Evolutionary conservation across 169 alveolate genomes (phyloP), one percentile per base, ranked within the genome.

Genomic region (Cryptosporidium felis): DNA sequence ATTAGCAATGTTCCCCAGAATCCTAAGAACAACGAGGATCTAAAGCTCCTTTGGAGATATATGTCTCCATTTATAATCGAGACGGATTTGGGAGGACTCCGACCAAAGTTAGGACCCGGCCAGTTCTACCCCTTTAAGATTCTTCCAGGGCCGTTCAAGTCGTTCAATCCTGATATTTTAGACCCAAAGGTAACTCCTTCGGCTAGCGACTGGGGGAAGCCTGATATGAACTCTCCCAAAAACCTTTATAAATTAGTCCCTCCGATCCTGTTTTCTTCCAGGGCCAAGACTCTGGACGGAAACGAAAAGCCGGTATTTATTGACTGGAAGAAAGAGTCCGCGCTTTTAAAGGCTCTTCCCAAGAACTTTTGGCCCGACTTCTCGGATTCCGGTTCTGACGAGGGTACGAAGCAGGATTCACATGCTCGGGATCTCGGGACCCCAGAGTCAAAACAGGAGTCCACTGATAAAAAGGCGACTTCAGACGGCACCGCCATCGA

Each of bases 121-220:
- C 45, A 74, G 2, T 74, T 53, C 56, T 74, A 74, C 32, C 85
- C 85, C 18, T 74, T 74, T 49, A 74, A 53, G 28, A 74, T 74
- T 10, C 21, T 38, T 3, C 85, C 65, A 38, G 85, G 85, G 1
- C 85, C 85, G 9, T 74, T 36, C 41, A 51, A 18, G 12, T 59
- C 85, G 6, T 56, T 51, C 45, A 53, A 53, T 4, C 2, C 45
- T 5, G 40, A 32, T 38, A 16, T 36, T 6, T 5, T 36, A 32
- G 12, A 40, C 44, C 1, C 74, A 23, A 8, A 58, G 18, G 32
- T n/a, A 6, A 56, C 46, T 10, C 85, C 85, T 12, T 21, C 56
- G 2, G 32, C 38, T 32, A 58, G 66, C 23, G 59, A 74, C 21
- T 74, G 85, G 85, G 74, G 74, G 2, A 49, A 18, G 1, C 85